Base-by-base conservation (phyloP, 257 asterid genomes). In the Cynanchum wilfordii region DNA sequence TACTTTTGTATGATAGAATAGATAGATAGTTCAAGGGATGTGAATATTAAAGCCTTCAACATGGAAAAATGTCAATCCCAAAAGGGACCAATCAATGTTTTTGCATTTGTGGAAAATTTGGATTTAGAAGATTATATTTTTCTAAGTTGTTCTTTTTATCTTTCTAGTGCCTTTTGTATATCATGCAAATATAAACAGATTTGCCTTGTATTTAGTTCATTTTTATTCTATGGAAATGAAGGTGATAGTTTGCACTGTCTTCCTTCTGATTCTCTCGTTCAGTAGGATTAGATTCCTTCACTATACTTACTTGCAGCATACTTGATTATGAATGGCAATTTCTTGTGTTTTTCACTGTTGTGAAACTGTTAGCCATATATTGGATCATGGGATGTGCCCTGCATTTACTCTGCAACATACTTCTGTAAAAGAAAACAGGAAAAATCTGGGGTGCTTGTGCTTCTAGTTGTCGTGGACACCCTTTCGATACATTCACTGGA, bases 31-130 rank as follows among this genome's bases (percentile, higher is more conserved):
- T 74, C 56, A 27, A 51, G 66, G 42, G 71, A 30, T 82, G 86
- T 89, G 87, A 76, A 82, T 84, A 79, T 70, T 45, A 60, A 76
- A 75, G 75, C 77, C 74, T 76, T 51, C 73, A 59, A 66, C 52
- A 66, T 63, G 68, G 58, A 75, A 49, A 65, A 73, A 68, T 68
- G 50, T 78, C 69, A 59, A 55, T 52, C 57, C 77, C 62, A 38
- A 66, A 71, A 33, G 71, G 64, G 68, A 74, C 51, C 69, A 73
- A 54, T 66, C 66, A 66, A 57, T 80, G 73, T 76, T 66, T 66
- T 69, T 75, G 69, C 60, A 63, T 78, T 44, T 25, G 11, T 57
- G n/a, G 52, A 54, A 42, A 45, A 66, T 15, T 62, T 74, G 70
- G 45, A n/a, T 52, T 75, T 52, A 49, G 51, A 58, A 58, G 75